Evolutionary conservation across 176 grass and related monocot species (phyloP).

Genomic region (Juncus effusus): DNA sequence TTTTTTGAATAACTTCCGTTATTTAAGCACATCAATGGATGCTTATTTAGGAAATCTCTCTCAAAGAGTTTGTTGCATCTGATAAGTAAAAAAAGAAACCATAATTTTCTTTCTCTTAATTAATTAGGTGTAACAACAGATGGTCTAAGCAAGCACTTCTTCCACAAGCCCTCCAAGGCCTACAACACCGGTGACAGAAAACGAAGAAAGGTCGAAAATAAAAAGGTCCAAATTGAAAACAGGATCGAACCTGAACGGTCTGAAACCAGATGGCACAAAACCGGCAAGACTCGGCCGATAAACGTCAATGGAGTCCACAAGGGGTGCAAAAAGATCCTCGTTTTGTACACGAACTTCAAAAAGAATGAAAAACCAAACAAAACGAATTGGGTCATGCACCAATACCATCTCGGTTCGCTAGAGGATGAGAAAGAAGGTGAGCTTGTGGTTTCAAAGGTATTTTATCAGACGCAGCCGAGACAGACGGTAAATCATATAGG

Average conservation of each 20-base stretch:
- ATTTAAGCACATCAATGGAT: too few species aligned
- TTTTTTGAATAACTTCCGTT: too few species aligned
- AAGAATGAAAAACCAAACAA: constrained; percentile 75
- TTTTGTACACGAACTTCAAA: constrained; percentile 91
- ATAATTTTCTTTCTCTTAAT: background rate
- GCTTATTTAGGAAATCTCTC: background rate
- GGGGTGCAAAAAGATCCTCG: constrained; percentile 94
- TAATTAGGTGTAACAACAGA: constrained; percentile 69
- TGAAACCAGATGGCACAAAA: constrained; percentile 98
- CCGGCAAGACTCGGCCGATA: constrained; percentile 80
- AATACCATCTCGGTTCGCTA: constrained; percentile 72
- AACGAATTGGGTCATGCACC: constrained; percentile 99
- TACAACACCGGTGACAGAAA: constrained; percentile 95
- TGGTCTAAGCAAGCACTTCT: constrained; percentile 84
- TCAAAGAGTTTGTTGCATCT: constrained; percentile 24
- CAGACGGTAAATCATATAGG: constrained; percentile 28
- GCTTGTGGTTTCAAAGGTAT: constrained; percentile 95
- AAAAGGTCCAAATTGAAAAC: background rate
- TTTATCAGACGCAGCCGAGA: constrained; percentile 92
- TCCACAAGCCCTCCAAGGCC: constrained; percentile 89
- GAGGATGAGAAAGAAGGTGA: constrained; percentile 89
- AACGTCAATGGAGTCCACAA: constrained; percentile 53
- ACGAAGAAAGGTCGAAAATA: constrained; percentile 70
- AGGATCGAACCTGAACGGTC: constrained; percentile 4
- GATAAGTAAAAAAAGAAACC: constrained; percentile 14